These are phyloP conservation scores for Biancaea sappan DNA, from an alignment of 306 rosid genomes.

Conservation along the genomic window DNA sequence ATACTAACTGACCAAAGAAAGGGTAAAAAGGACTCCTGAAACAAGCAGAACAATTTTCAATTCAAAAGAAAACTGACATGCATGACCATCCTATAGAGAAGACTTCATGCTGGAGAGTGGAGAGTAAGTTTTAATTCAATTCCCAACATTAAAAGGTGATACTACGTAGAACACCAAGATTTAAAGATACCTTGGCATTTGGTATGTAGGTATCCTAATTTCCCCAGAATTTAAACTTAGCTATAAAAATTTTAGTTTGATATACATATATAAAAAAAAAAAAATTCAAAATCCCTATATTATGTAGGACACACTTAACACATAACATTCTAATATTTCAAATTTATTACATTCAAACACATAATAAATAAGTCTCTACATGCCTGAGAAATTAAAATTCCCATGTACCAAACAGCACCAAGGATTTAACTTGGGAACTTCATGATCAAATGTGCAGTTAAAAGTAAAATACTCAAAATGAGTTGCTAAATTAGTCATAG, in stretches of 20 bases:
- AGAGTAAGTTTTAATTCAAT: neutral
- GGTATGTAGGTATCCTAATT: neutral
- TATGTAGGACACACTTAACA: no score
- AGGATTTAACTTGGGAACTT: slow-evolving; percentile 21
- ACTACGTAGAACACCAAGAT: slow-evolving; percentile 18
- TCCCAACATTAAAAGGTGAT: slow-evolving; percentile 5
- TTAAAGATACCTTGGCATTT: neutral
- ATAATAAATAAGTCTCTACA: neutral
- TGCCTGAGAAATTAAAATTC: neutral
- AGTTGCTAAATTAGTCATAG: neutral
- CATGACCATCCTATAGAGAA: neutral
- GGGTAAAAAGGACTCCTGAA: neutral
- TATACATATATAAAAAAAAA: no score
- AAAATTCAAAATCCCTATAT: no score
- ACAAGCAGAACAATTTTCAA: neutral
- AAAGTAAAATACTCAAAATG: neutral
- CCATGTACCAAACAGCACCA: neutral
- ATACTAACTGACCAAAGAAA: neutral
- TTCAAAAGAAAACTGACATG: neutral
- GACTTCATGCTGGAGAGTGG: neutral
- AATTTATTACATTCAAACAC: neutral
- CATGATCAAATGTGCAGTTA: slow-evolving; percentile 3
- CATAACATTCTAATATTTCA: no score
- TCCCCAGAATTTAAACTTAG: no score
- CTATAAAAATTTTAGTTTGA: no score